Conservation (phyloP, 148 eudicot genomes). For the Vaccinium darrowii region DNA sequence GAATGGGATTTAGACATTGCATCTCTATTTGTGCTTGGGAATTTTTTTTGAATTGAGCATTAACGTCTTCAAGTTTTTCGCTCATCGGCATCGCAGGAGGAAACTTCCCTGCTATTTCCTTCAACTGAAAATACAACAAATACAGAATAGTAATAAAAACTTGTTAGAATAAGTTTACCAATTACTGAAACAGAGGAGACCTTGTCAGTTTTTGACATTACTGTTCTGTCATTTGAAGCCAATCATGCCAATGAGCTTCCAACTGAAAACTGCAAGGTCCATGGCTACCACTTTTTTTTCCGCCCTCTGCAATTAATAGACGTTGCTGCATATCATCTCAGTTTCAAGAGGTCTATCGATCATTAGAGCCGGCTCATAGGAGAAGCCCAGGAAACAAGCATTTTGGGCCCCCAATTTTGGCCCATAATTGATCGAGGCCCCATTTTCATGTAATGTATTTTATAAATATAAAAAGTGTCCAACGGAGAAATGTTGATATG, state of each 20-base stretch:
- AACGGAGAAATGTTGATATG: no score
- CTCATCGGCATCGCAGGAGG: conserved; percentile 47
- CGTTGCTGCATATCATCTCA: no score
- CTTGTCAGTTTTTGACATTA: neutral
- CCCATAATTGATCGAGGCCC: no score
- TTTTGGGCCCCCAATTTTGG: no score
- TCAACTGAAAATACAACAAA: conserved; percentile 42
- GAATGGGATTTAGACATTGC: conserved; percentile 21
- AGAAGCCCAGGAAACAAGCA: no score
- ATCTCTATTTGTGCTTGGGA: conserved; percentile 25
- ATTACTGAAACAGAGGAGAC: neutral
- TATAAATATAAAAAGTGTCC: no score
- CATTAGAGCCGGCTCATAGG: no score
- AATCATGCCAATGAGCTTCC: neutral
- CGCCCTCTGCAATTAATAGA: no score
- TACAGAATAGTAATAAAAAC: neutral
- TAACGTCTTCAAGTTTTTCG: conserved; percentile 45
- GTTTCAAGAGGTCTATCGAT: no score
- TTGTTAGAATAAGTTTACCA: neutral
- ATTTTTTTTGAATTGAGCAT: conserved; percentile 35
- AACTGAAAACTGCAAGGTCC: no score
- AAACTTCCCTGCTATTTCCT: conserved; percentile 51
- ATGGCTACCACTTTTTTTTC: no score
- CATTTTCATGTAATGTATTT: no score
- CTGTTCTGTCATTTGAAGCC: neutral